Base-by-base conservation (phyloP, 441 rosid genomes). In the Populus hybrid region DNA sequence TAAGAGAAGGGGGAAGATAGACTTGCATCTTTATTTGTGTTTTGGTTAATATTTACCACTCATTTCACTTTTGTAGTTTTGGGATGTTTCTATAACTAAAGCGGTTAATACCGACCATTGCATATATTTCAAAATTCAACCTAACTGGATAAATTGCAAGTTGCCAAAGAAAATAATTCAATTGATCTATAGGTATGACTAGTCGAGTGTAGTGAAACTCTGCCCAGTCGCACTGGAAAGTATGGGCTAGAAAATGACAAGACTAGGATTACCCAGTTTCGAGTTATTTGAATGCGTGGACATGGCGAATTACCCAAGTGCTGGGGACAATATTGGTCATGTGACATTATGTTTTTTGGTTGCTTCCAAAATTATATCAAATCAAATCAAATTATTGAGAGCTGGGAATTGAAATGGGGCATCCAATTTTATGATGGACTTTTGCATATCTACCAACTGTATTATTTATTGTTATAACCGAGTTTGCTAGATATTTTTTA, bases 231-330 rank as follows among this genome's bases (percentile, higher is more conserved):
- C 2, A 21, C 24, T 4, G 6, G 6, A 2, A 30, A 4, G 35
- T 70, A 76, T 35, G 72, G 75, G 42, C 59, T 30, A 23, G 64
- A 38, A 70, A 38, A 61, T 77, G 79, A 71, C 76, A 7, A 21
- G 28, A 30, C 72, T 32, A 21, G 21, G 12, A 18, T 66, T 10
- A 36, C 18, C 73, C 67, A 16, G 20, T 71, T 12, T 71, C 16
- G 57, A 18, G 10, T 36, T 20, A 4, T 66, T 28, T 57, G 38
- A 35, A 42, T 64, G 14, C 21, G 10, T n/a, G 70, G 75, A 23
- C 6, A 32, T 14, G 65, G 10, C 36, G 74, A 35, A 30, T 72
- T 46, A 8, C 67, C 66, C 10, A 8, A 9, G 8, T 30, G 36
- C 10, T n/a, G 59, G 16, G 38, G 12, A 35, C 72, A 4, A 36